phyloP scores from a whole-genome alignment of 495 filamentous ascomycete species.

The Penicillium samsonianum region DNA sequence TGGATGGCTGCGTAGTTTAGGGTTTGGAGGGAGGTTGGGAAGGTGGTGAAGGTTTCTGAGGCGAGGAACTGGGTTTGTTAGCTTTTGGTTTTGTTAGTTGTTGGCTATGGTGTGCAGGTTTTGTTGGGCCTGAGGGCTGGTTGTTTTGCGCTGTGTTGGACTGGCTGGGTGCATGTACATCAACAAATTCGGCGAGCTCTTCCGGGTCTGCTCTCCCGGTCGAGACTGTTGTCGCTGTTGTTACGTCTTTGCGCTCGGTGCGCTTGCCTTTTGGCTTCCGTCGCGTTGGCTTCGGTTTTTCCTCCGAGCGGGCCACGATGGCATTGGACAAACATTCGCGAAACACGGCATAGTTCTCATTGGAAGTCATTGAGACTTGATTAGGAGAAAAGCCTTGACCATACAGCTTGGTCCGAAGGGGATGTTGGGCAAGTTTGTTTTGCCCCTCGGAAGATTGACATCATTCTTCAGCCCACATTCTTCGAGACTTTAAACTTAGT shows the following conservation, averaged over 20 bases:
- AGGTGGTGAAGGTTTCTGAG: conserved; percentile 61
- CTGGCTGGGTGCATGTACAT: conserved; percentile 41
- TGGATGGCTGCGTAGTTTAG: conserved; percentile 59
- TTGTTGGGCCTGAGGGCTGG: not conserved
- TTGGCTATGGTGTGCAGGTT: not conserved
- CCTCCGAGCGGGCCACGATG: conserved; percentile 57
- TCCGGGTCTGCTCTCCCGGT: conserved; percentile 51
- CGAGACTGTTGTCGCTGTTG: conserved; percentile 8
- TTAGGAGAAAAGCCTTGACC: not conserved
- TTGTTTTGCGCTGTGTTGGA: not conserved
- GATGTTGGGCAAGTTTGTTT: conserved; percentile 1
- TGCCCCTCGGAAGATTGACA: conserved; percentile 19
- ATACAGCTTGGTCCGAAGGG: not conserved
- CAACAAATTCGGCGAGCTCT: conserved; percentile 73
- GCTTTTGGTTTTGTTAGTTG: conserved; percentile 1
- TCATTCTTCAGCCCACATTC: conserved; percentile 11
- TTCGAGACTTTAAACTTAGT: not conserved
- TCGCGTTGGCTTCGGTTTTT: conserved; percentile 40
- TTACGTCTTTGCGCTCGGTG: conserved; percentile 23
- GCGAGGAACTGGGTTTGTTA: conserved; percentile 63
- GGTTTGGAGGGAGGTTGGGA: conserved; percentile 61
- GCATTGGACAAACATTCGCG: conserved; percentile 63
- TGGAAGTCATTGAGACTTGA: conserved; percentile 25
- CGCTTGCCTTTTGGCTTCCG: conserved; percentile 45
- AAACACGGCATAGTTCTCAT: conserved; percentile 66